phyloP scores from a whole-genome alignment of 768 basidiomycete genomes.

The Gloeophyllum trabeum region DNA sequence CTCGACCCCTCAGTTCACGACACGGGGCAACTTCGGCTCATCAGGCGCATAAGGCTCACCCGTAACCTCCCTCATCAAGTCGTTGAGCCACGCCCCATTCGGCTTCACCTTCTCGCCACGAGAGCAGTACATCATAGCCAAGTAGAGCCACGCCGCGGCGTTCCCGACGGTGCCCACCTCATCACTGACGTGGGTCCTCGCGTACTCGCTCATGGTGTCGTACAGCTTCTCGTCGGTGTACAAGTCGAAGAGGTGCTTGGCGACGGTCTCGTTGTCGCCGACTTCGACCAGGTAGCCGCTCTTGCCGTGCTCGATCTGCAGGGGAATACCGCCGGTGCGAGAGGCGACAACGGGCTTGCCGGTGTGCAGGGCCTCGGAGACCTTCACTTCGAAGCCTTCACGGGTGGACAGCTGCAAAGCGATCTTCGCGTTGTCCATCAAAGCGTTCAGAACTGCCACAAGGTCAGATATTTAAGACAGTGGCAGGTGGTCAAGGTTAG shows the following conservation, averaged over 20 bases:
- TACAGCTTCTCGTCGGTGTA: slow-evolving; percentile 29
- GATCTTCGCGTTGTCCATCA: slow-evolving; percentile 83
- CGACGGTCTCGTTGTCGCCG: slow-evolving; percentile 68
- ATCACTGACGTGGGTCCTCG: slow-evolving; percentile 68
- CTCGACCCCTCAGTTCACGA: neutral
- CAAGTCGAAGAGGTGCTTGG: slow-evolving; percentile 65
- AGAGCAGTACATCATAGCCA: slow-evolving; percentile 66
- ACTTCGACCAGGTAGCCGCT: slow-evolving; percentile 78
- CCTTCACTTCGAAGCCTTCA: slow-evolving; percentile 97
- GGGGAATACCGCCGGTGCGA: slow-evolving; percentile 86
- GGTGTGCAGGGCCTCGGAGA: slow-evolving; percentile 88
- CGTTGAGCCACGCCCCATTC: slow-evolving; percentile 78
- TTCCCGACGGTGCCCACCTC: slow-evolving; percentile 83
- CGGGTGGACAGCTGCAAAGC: slow-evolving; percentile 87
- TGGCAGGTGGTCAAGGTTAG: neutral
- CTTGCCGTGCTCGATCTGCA: slow-evolving; percentile 82
- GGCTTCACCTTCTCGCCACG: slow-evolving; percentile 72
- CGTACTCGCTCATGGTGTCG: slow-evolving; percentile 50
- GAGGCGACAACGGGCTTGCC: slow-evolving; percentile 80
- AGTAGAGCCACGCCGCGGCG: slow-evolving; percentile 49
- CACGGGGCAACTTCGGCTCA: slow-evolving; percentile 65
- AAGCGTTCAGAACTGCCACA: slow-evolving; percentile 63
- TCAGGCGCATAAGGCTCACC: slow-evolving; percentile 53
- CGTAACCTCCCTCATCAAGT: slow-evolving; percentile 66
- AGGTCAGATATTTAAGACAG: neutral